Base-by-base conservation (phyloP, 108 stramenopile species). In the Chaetoceros tenuissimus region DNA sequence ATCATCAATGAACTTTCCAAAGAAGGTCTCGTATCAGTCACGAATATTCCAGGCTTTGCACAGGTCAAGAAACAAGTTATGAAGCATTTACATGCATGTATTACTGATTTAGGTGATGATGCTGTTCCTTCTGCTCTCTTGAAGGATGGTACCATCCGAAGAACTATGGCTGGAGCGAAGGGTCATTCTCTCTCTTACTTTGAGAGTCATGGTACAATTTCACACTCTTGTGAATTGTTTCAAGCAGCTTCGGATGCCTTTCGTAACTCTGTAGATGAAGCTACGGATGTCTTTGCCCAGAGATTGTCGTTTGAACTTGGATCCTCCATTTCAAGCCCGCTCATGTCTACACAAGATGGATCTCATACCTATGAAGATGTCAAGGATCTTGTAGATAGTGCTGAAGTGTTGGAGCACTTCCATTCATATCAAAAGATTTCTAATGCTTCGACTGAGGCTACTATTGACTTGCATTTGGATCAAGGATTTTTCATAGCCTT, bases 401-500 rank as follows among this genome's bases (percentile, higher is more conserved):
- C 87, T 18, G 79, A 89, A 48, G 77, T 79, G n/a, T 60, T 93
- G 50, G 92, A 93, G 46, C 92, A 93, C 55, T 89, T 89, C 56
- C 92, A 93, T 67, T 74, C 74, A 8, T 93, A 89, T 63, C 60
- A 76, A 23, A 66, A 73, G 55, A 50, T 24, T 24, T 31, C 27
- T 0, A 46, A 45, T 26, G 48, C 59, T 49, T 16, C 18, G n/a
- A 40, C 46, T 45, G 57, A 53, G 7, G 53, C 28, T 3, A 85
- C 84, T 19, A 75, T 93, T 31, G 81, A 87, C 21, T 62, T 75
- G 43, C 92, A 92, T 64, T 64, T 66, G 0, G 91, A 92, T 67
- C 87, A 88, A 63, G 87, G 87, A 20, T 62, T 88, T 27, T 68
- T 82, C 63, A 63, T 88, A n/a, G 83, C 81, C 26, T 88, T 88